Conservation (phyloP, 176 grass and related monocot species). For the Secale cereale region DNA sequence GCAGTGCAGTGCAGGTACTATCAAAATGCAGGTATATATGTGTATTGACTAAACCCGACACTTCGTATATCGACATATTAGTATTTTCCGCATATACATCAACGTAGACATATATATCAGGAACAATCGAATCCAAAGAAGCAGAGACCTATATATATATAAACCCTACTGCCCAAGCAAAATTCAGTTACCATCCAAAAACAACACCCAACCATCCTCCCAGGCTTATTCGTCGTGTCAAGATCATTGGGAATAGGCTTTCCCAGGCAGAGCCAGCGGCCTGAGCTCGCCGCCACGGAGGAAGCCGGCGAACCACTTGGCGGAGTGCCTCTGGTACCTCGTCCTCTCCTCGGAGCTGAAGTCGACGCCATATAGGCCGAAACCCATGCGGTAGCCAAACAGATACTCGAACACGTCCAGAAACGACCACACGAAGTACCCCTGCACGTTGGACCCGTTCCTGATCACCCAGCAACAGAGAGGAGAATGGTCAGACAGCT, state of each 20-base stretch:
- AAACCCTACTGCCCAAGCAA: neutral
- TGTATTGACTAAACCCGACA: neutral
- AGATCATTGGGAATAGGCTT: slow-evolving; percentile 37
- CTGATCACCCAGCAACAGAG: slow-evolving; percentile 7
- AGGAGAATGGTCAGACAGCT: neutral
- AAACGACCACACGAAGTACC: slow-evolving; percentile 81
- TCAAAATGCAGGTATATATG: neutral
- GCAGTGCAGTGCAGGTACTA: no score
- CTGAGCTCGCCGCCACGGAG: slow-evolving; percentile 34
- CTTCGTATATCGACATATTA: neutral
- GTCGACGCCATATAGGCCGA: slow-evolving; percentile 55
- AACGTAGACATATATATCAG: neutral
- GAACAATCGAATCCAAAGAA: neutral
- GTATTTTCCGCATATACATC: neutral
- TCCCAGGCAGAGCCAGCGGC: neutral
- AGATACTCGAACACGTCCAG: slow-evolving; percentile 57
- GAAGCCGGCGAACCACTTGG: slow-evolving; percentile 52
- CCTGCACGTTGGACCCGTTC: slow-evolving; percentile 63
- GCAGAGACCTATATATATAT: neutral
- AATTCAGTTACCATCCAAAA: neutral
- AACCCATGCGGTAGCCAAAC: slow-evolving; percentile 21
- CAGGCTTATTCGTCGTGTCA: neutral
- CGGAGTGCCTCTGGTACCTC: slow-evolving; percentile 44
- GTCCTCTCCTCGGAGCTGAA: slow-evolving; percentile 22
- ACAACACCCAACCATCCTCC: neutral